phyloP scores from a whole-genome alignment of 306 rosid genomes.

The Citrullus mucosospermus region DNA sequence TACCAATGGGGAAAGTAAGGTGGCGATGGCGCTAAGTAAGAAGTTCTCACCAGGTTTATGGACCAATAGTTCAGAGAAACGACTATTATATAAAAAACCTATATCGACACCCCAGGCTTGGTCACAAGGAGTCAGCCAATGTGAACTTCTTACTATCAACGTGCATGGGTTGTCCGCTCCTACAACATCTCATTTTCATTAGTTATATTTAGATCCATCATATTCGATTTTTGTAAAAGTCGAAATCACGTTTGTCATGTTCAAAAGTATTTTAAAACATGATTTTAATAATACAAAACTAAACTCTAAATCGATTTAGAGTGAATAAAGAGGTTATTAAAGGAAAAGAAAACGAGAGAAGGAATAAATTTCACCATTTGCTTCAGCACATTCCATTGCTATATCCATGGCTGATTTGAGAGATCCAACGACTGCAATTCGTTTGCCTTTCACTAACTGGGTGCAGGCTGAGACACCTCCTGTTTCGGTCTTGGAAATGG shows the following conservation, averaged over 20 bases:
- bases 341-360: no score
- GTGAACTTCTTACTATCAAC: conserved; percentile 19
- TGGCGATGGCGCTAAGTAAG: conserved; percentile 15
- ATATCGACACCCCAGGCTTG: conserved; percentile 20
- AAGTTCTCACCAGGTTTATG: no score
- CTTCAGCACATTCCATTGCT: conserved; percentile 38
- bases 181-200: background rate
- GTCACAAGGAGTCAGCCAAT: conserved; percentile 29
- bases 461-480: conserved; percentile 7
- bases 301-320: no score
- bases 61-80: background rate
- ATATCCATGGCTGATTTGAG: conserved; percentile 40
- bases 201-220: no score
- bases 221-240: no score
- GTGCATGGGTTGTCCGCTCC: conserved; percentile 36
- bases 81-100: conserved; percentile 24
- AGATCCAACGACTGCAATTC: conserved; percentile 30
- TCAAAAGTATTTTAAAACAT: no score
- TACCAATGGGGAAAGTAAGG: conserved; percentile 48
- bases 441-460: conserved; percentile 27
- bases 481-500: conserved; percentile 12
- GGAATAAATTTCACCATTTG: conserved; percentile 15
- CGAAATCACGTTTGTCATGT: no score
- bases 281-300: no score
- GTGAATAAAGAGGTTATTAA: no score